These are phyloP conservation scores for Tricholoma matsutake DNA, from an alignment of 768 basidiomycete species.

Conservation along the genomic window DNA sequence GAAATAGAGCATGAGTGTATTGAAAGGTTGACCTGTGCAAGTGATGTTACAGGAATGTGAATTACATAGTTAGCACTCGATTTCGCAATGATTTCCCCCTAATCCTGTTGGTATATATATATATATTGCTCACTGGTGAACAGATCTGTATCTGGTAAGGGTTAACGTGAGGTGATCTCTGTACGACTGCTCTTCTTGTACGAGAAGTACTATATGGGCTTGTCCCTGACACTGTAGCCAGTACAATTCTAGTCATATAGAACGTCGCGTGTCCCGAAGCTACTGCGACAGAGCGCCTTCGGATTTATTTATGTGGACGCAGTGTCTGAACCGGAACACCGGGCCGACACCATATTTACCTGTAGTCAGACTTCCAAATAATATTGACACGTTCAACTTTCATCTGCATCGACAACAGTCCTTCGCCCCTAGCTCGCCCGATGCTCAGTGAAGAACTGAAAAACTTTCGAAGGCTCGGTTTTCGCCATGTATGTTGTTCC, in stretches of 20 bases:
- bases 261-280: too few relatives aligned
- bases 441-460: slow-evolving; percentile 82
- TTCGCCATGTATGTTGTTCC: slow-evolving; percentile 56
- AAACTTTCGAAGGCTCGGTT: slow-evolving; percentile 66
- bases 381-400: background rate
- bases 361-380: background rate
- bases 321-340: too few relatives aligned
- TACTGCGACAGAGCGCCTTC: too few relatives aligned
- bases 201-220: too few relatives aligned
- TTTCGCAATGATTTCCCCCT: background rate
- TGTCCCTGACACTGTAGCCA: too few relatives aligned
- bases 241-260: too few relatives aligned
- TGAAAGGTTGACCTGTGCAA: slow-evolving; percentile 25
- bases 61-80: background rate
- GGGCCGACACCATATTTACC: background rate
- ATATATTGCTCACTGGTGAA: background rate
- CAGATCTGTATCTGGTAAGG: background rate
- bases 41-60: background rate
- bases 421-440: background rate
- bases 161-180: too few relatives aligned
- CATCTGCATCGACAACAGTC: background rate
- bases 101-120: background rate
- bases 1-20: slow-evolving; percentile 51
- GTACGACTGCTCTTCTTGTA: too few relatives aligned
- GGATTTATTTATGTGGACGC: too few relatives aligned